Conservation (phyloP, 2,329 filamentous ascomycete species). For the Graphilbum sp. region DNA sequence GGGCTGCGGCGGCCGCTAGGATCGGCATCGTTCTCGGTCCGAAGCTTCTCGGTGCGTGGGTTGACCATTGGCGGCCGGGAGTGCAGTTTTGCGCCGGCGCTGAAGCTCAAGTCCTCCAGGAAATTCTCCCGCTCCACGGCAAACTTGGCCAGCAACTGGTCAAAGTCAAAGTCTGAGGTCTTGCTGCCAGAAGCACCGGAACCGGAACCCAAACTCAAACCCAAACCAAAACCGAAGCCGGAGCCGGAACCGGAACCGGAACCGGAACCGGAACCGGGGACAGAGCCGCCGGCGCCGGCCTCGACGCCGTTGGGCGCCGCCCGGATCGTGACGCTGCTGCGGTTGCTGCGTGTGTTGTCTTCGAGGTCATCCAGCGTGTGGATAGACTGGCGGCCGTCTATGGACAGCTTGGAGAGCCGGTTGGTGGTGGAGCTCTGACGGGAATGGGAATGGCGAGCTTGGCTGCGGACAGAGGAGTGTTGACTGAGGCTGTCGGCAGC, state of each 20-base stretch:
- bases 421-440: constrained; percentile 43
- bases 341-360: constrained; percentile 42
- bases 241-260: no score
- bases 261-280: no score
- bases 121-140: constrained; percentile 90
- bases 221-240: no score
- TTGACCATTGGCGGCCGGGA: constrained; percentile 56
- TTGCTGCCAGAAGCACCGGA: no score
- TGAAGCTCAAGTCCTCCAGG: constrained; percentile 79
- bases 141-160: constrained; percentile 84
- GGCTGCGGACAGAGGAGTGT: constrained; percentile 8
- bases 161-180: constrained; percentile 95
- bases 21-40: constrained; percentile 46
- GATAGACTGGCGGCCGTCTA: constrained; percentile 32
- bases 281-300: constrained; percentile 20
- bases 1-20: constrained; percentile 36
- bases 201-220: no score
- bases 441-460: constrained; percentile 44
- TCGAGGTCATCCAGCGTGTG: constrained; percentile 41
- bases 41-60: constrained; percentile 67
- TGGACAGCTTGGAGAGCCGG: constrained; percentile 33
- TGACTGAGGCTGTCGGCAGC: constrained; percentile 18
- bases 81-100: constrained; percentile 62
- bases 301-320: background rate
- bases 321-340: constrained; percentile 46